Base-by-base conservation (phyloP, 441 rosid genomes). In the Jatropha podagrica region DNA sequence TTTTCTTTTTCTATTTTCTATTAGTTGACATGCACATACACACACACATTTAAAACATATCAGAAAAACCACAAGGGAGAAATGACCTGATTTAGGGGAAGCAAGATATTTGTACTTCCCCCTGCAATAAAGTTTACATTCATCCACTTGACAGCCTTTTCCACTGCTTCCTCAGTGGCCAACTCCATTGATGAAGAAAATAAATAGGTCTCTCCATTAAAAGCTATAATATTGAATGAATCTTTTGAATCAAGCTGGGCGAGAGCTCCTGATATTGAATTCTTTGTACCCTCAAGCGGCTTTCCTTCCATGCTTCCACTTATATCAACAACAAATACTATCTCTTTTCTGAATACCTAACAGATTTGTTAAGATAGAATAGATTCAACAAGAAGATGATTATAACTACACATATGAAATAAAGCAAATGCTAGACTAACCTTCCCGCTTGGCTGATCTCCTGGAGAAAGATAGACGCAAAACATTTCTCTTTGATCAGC, bases 231-330 rank as follows among this genome's bases (percentile, higher is more conserved):
- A 78, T 88, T 91, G 86, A 95, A 97, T 74, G 91, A 85, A 89
- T 94, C 99, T 76, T 82, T 85, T 14, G 90, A 82, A 81, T 75
- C 85, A 56, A 95, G 96, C 83, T 82, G 80, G 68, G 77, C 74
- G 55, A 97, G 88, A 18, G 92, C 88, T 59, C 79, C 77, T 42
- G 82, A 79, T 83, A 97, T 60, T 46, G 96, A 97, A 77, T 74
- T 86, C 81, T 91, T 86, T 26, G 90, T 85, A 78, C 82, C 87
- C 87, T 87, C 93, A 15, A 97, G 88, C 63, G 90, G 86, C 84
- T 81, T 91, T 75, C 97, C 97, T 78, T 60, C 74, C 99, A 97
- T 95, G 85, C 99, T 97, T 81, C 84, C 90, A 88, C 99, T 97
- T 79, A 92, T 87, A 81, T 97, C 99, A 85, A 95, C 84, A 80